Base-by-base conservation (phyloP, 148 eudicot species). In the Vaccinium darrowii region DNA sequence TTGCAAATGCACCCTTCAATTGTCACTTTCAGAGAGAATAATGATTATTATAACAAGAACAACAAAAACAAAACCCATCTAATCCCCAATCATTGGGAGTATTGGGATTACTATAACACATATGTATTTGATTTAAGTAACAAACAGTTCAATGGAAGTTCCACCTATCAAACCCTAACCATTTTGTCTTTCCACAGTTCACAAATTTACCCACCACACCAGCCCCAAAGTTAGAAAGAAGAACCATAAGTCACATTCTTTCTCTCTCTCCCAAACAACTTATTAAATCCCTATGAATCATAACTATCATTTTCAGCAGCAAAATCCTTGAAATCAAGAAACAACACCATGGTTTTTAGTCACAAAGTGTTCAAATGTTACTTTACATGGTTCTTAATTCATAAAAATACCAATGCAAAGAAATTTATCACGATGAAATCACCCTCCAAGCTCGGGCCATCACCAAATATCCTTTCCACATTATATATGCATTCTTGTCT, bases 341-440 rank as follows among this genome's bases (percentile, higher is more conserved):
- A 54, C 14, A 74, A 58, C 9, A 14, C 13, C 71, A 82, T 39
- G 82, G 25, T 14, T 25, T 16, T 72, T 13, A 82, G 71, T 27
- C 52, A 25, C 10, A 56, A 47, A 2, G 23, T 78, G 81, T 18
- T 19, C 69, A 62, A 82, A 76, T 49, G 62, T 13, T n/a, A 58
- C 60, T 8, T 52, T 53, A 43, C 39, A 27, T 33, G 54, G 39
- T 79, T 57, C 67, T 27, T 51, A 76, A 63, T 18, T 60, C n/a
- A 23, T 51, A 53, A 81, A 75, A 33, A 47, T 93, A 93, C 95
- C 91, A 95, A 89, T 33, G 98, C 99, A 84, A 97, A 97, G 85
- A 97, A 93, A 88, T 97, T 97, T 62, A 97, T 93, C 89, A 93
- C 88, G 53, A 95, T 85, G 86, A 97, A 89, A 89, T 95, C 98